A percentile compares a stretch with the other conserved stretches of the same genome.
phyloP scores from a whole-genome alignment of 1,284 basidiomycete species.

The Baeospora myosura region DNA sequence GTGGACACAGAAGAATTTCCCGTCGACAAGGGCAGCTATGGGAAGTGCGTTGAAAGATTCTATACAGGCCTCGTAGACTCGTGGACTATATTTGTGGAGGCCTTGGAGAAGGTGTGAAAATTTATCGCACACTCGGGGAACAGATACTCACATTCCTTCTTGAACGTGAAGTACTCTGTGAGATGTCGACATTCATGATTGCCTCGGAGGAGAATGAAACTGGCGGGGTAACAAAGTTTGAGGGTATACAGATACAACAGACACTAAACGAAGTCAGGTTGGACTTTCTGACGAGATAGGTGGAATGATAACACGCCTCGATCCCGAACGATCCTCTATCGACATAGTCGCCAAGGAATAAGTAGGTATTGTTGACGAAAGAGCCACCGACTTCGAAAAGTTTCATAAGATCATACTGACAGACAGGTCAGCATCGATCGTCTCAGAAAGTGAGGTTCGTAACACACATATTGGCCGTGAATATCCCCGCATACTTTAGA shows the following conservation, averaged over 20 bases:
- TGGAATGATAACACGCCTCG: constrained; percentile 52
- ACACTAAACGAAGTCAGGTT: constrained; percentile 42
- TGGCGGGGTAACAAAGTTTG: constrained; percentile 92
- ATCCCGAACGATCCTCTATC: constrained; percentile 95
- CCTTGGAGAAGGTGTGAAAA: constrained; percentile 35
- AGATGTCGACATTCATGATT: constrained; percentile 98
- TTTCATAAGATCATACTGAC: constrained; percentile 95
- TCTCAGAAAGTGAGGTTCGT: constrained; percentile 6
- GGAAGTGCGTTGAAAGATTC: constrained; percentile 90
- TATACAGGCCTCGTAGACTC: constrained; percentile 87
- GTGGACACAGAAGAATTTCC: constrained; percentile 96
- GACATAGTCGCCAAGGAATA: constrained; percentile 98
- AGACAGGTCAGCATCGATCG: constrained; percentile 5
- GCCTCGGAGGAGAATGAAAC: constrained; percentile 85
- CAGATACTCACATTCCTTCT: constrained; percentile 72
- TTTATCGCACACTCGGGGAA: not conserved
- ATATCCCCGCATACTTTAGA: constrained; percentile 88
- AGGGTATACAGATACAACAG: constrained; percentile 84
- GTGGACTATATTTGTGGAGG: constrained; percentile 86
- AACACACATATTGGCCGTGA: constrained; percentile 93
- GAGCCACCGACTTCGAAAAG: constrained; percentile 94
- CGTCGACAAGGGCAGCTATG: constrained; percentile 89
- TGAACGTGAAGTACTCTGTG: constrained; percentile 97
- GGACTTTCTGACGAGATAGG: not conserved
- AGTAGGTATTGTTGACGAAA: constrained; percentile 82